Base-by-base conservation (phyloP, 202 grass and related monocot genomes). In the Panicum hallii region DNA sequence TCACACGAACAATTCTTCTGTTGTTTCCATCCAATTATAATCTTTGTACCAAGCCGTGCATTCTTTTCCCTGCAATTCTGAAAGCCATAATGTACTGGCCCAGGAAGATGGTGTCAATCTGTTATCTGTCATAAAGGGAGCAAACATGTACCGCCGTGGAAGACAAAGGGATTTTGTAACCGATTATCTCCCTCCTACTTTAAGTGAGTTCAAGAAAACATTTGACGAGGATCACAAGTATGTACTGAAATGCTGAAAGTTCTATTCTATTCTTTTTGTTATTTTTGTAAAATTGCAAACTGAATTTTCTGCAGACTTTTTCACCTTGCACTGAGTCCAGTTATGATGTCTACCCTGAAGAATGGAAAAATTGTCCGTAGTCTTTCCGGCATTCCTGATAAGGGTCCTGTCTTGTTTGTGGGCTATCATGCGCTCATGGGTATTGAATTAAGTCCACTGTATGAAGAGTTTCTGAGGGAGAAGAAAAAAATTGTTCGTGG, bases 61-160 rank as follows among this genome's bases (percentile, higher is more conserved):
- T 58, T 11, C 4, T 63, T 77, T 20, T 38, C 9, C 10, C 12
- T 50, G 1, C 20, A 42, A 47, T 74, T 61, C 66, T 48, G 6
- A 79, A 76, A 57, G 4, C 66, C 46, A 66, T 28, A 48, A 48
- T 85, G 28, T 87, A 4, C 17, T 16, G 83, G 44, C 56, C 40
- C 81, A 98, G 95, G 95, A 98, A 86, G 93, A 92, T 80, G 95
- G 91, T 48, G 30, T 95, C 48, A 98, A 98, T 79, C 75, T 98
- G 23, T 77, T 98, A 69, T 92, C 86, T 85, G 78, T 93, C 56
- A 89, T 98, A 83, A 98, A 98, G 87, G 93, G 83, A 44, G 78
- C 63, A 57, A 82, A 83, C 70, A 93, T 91, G 83, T 98, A 98
- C 67, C 95, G 93, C 11, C 88, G 73, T 75, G 88, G 89, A 14